Base-by-base conservation (phyloP, 352 stramenopile species). In the Globisporangium nunn region DNA sequence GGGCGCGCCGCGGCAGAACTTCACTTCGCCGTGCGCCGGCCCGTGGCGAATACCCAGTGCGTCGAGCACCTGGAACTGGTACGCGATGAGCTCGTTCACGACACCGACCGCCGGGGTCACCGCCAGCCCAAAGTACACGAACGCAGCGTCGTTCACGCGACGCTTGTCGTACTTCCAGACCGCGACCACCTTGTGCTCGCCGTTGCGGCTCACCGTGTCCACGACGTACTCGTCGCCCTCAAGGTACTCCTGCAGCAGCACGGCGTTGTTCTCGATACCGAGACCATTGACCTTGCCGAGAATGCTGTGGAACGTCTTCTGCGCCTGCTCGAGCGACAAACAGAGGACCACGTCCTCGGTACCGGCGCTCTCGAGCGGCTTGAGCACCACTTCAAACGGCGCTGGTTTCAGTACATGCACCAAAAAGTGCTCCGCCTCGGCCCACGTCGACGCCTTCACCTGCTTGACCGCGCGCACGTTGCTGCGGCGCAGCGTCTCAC, bases 111-210 rank as follows among this genome's bases (percentile, higher is more conserved):
- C 80, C 33, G 84, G 80, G 12, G 91, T 78, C 55, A 92, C 61
- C 17, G 81, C 91, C 14, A 94, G 60, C 5, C 81, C 80, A 54
- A 94, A 98, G 70, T 98, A 98, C 7, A 98, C 96, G 67, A 98
- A 98, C 15, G 91, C 87, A 6, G 91, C 91, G 52, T 92, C 69
- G 66, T 98, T 98, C 41, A 97, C 87, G 8, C 84, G 78, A 45
- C 96, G 80, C 78, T 99, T 99, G 71, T 99, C 96, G 68, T 99
- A 99, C 67, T 96, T 96, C 96, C 96, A 99, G 12, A 99, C 83
- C 18, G 94, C 96, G 39, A 90, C 88, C 47, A 98, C 85, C 63
- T 98, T 98, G 72, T 98, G 88, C 53, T 93, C 65, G 6, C 96
- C 96, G 62, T 96, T 74, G 50, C 84, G 85, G 56, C 80, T 96